phyloP scores from a whole-genome alignment of 352 stramenopile genomes.

The Pythium angustatum region DNA sequence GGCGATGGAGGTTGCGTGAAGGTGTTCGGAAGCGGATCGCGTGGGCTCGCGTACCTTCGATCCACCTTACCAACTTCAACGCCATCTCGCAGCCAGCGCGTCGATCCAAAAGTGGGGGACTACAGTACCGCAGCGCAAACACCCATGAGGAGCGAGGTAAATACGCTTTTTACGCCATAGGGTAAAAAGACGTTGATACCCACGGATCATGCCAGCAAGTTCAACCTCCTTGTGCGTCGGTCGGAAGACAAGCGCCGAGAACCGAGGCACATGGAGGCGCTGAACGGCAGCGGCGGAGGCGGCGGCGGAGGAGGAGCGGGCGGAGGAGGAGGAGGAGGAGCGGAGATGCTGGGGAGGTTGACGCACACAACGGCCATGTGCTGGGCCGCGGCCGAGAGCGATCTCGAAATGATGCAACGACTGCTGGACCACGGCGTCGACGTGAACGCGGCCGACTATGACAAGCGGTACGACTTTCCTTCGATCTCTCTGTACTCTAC shows the following conservation, averaged over 20 bases:
- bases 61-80: slow-evolving; percentile 23
- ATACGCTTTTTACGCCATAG: background rate
- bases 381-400: slow-evolving; percentile 67
- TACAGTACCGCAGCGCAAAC: background rate
- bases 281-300: background rate
- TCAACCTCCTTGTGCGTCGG: background rate
- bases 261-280: background rate
- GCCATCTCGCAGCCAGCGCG: background rate
- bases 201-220: too few species aligned
- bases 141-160: background rate
- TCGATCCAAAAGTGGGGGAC: slow-evolving; percentile 7
- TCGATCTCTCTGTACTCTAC: background rate
- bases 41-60: slow-evolving; percentile 11
- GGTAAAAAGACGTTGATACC: background rate
- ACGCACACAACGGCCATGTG: slow-evolving; percentile 76
- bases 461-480: slow-evolving; percentile 50
- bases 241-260: background rate
- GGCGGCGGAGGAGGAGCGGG: background rate
- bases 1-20: slow-evolving; percentile 13
- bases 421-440: slow-evolving; percentile 63
- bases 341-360: slow-evolving; percentile 25
- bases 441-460: slow-evolving; percentile 76
- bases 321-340: background rate
- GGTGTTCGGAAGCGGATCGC: background rate
- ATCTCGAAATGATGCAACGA: slow-evolving; percentile 59